Evolutionary conservation across 2,329 filamentous ascomycete species (phyloP).

Genomic region (Phaeomoniella chlamydospora): DNA sequence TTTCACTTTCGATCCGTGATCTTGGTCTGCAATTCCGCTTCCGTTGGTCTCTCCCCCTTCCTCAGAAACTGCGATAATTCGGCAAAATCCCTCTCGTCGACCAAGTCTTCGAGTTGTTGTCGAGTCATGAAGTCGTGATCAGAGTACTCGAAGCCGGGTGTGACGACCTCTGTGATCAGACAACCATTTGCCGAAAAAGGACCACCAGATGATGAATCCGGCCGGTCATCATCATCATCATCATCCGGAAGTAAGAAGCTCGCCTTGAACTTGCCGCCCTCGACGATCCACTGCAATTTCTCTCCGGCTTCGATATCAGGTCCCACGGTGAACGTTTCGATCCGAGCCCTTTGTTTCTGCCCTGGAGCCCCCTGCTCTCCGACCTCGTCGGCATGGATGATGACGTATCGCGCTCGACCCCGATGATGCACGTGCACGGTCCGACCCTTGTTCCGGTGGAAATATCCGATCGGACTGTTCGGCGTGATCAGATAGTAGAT

Average conservation of each 20-base stretch:
- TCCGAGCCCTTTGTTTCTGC: conserved; percentile 30
- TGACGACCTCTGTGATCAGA: conserved; percentile 33
- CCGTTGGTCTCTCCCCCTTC: conserved; percentile 8
- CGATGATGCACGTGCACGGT: conserved; percentile 53
- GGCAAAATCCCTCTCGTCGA: conserved; percentile 34
- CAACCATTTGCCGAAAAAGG: conserved; percentile 3
- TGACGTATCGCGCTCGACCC: conserved; percentile 48
- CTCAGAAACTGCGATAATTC: conserved; percentile 27
- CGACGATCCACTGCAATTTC: conserved; percentile 53
- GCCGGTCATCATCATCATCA: conserved; percentile 31
- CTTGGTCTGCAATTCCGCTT: not conserved
- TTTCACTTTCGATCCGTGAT: not conserved
- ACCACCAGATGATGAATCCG: conserved; percentile 44
- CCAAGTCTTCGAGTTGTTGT: conserved; percentile 34
- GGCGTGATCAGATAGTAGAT: conserved; percentile 54
- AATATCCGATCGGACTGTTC: conserved; percentile 37
- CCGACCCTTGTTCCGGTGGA: conserved; percentile 48
- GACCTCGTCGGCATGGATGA: conserved; percentile 43
- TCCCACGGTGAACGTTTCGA: conserved; percentile 54
- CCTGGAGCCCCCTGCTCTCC: conserved; percentile 12
- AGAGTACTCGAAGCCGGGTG: conserved; percentile 52
- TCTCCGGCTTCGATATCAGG: conserved; percentile 43
- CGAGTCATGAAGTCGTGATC: conserved; percentile 52
- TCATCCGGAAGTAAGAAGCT: conserved; percentile 41
- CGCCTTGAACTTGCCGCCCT: conserved; percentile 53